Evolutionary conservation across 2,329 filamentous ascomycete genomes (phyloP), one percentile per base, ranked within the genome.

Genomic region (Reticulascus tulasneorum): DNA sequence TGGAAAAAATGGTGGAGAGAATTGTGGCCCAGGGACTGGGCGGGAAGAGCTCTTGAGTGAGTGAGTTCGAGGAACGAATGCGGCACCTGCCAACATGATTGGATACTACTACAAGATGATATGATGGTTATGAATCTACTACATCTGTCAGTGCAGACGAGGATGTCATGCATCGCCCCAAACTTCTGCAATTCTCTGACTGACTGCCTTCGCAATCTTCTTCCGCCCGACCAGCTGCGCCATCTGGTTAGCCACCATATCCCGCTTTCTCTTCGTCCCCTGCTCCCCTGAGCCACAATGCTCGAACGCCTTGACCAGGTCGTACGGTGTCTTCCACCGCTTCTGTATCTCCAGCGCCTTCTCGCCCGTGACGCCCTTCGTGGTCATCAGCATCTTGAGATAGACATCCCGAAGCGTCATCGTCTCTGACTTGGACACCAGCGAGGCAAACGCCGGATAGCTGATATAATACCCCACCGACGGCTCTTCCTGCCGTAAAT

Each of bases 351-450:
- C 85, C 6, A 90, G 59, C 0, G 86, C 86, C 50, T 85, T 86
- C 48, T 90, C 85, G 4, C 82, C 84, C 1, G 83, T 86, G 10
- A 93, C 68, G 2, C 84, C 84, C 36, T 75, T 75, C 2, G 77
- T 86, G 45, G 83, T 87, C 85, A 93, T 89, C 30, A 93, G 71
- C 85, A 93, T 91, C 59, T 90, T 90, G 18, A 93, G 63, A 48
- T 78, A 91, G 0, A 90, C 59, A 49, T 93, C 86, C 37, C 84
- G 70, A 9, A 91, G 63, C 0, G 84, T 86, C 48, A 88, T 75
- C 40, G 75, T 75, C 34, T 86, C 82, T 0, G 83, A 86, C 57
- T 93, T 93, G 8, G 82, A 86, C 1, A 79, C 79, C 28, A 91
- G 62, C 1, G 79, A 79, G 0, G 81, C 77, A 54, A 91, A 90